Base-by-base conservation (phyloP, 2,329 filamentous ascomycete species). In the Rhynchosporium secalis region DNA sequence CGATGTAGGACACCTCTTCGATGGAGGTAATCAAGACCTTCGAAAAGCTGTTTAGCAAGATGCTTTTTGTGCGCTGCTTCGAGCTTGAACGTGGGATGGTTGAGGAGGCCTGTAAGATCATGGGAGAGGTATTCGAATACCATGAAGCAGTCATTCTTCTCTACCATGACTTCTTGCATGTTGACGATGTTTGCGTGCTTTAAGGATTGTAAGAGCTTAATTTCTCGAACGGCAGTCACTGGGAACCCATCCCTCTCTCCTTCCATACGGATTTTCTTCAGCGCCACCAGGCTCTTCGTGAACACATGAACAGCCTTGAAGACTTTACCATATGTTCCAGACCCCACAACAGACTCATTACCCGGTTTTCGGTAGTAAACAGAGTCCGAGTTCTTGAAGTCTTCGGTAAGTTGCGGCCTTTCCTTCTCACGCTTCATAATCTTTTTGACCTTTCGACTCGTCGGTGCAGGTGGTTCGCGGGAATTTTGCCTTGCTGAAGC, bases 81-180 rank as follows among this genome's bases (percentile, higher is more conserved):
- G 13, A 99, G 84, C 63, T 88, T 88, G 77, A 96, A 99, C 0
- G 89, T 89, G 0, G 95, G 95, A 72, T 99, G 95, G 71, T 98
- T 98, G 64, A 99, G 85, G 38, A 99, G 81, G 13, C 95, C 95
- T 2, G 95, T 99, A 64, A 99, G 80, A 75, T 99, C 95, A 75
- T 99, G 95, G 1, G 95, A 94, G 38, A 98, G 83, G 73, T 99
- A 99, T 75, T 99, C 95, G 68, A 99, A 99, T 3, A 99, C 95
- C 95, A 99, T 99, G 77, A 96, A 99, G 75, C 95, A 99, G 76
- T 98, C 93, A 69, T 98, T 98, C 73, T 89, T 91, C 77, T 99
- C 95, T 2, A 99, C 95, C 95, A 99, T 99, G 68, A 96, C 91
- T 77, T 96, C 92, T 68, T 90, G 86, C 20, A 96, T 79, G 46